Percentiles rank a stretch among this genome's conserved stretches.
Evolutionary conservation across 192 early-diverging fungal species (phyloP).

Genomic region (Backusella australiensis): DNA sequence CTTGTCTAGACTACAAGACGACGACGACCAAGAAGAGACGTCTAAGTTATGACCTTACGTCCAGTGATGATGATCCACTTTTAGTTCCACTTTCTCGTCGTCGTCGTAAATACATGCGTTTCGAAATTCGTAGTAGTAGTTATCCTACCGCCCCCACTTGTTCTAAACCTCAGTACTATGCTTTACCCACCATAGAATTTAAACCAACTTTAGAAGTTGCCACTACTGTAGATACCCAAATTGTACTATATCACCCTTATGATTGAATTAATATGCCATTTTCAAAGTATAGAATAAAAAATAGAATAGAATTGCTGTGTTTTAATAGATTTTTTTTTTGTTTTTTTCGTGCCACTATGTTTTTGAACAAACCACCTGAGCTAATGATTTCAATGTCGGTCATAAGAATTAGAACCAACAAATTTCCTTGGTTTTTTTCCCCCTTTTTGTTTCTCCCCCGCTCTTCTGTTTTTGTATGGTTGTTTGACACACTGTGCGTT

Average conservation of each 20-base stretch:
- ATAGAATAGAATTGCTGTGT: not conserved
- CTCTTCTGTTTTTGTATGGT: not conserved
- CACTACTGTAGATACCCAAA: not conserved
- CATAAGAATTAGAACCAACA: constrained; percentile 1
- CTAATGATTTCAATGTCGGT: too few species aligned
- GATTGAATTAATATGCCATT: not conserved
- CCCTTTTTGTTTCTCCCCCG: not conserved
- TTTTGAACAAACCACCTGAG: too few species aligned
- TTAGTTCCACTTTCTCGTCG: not conserved
- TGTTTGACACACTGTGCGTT: constrained; percentile 3
- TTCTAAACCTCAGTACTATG: not conserved
- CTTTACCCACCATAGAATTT: not conserved
- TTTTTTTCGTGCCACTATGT: not conserved
- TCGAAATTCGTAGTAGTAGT: not conserved
- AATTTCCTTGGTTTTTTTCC: constrained; percentile 1
- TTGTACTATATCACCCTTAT: not conserved
- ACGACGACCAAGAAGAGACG: not conserved
- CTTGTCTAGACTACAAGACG: not conserved
- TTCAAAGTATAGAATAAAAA: not conserved
- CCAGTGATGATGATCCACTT: not conserved
- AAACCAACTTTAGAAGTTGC: not conserved
- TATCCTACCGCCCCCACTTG: not conserved
- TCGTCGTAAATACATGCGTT: constrained; percentile 2
- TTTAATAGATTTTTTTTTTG: not conserved
- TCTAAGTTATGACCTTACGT: not conserved